phyloP scores from a whole-genome alignment of 2,329 filamentous ascomycete species.

The Beauveria bassiana region DNA sequence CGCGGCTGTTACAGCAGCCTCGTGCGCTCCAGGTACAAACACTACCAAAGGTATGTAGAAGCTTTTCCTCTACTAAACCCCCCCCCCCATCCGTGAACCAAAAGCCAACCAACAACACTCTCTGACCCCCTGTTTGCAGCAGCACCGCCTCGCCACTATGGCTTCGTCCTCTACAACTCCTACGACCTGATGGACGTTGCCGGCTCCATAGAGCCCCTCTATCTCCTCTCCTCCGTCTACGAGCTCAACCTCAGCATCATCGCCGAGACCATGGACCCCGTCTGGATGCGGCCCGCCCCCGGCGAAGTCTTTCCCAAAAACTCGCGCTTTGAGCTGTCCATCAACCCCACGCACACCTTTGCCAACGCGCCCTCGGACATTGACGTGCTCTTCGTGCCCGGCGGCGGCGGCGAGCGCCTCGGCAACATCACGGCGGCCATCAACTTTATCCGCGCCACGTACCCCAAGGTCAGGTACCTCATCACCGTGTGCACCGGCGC shows the following conservation, averaged over 20 bases:
- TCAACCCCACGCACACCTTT: conserved; percentile 43
- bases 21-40: neutral
- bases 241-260: conserved; percentile 32
- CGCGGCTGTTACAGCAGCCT: neutral
- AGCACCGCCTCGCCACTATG: neutral
- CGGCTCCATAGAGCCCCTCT: conserved; percentile 37
- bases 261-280: conserved; percentile 29
- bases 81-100: neutral
- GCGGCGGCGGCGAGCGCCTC: conserved; percentile 42
- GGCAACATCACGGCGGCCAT: conserved; percentile 25
- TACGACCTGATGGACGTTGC: conserved; percentile 26
- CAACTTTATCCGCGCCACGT: conserved; percentile 31
- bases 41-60: neutral
- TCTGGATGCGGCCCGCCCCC: conserved; percentile 23
- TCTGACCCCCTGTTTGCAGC: neutral
- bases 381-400: conserved; percentile 54
- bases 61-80: neutral
- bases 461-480: conserved; percentile 44
- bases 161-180: conserved; percentile 1
- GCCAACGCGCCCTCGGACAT: conserved; percentile 37
- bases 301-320: conserved; percentile 15
- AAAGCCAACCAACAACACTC: neutral
- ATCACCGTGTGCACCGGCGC: conserved; percentile 61
- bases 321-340: conserved; percentile 23
- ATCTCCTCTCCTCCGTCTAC: conserved; percentile 25